A percentile compares a stretch with the other conserved stretches of the same genome.
phyloP scores from a whole-genome alignment of 176 grass and related monocot species.

The Oryza longistaminata region DNA sequence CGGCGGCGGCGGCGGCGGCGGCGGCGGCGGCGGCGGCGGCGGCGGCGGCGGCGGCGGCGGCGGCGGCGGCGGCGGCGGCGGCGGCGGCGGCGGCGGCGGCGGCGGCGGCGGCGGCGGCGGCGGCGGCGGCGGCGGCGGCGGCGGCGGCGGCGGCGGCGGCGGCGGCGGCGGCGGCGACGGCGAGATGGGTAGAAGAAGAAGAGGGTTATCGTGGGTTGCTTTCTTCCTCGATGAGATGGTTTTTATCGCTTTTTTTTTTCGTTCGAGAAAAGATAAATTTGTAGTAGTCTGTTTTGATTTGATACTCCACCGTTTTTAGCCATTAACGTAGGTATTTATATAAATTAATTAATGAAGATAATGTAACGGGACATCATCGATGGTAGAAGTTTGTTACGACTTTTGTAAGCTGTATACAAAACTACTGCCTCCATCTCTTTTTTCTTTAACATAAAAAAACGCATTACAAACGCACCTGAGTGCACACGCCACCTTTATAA shows the following conservation, averaged over 20 bases:
- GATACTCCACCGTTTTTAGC: no score
- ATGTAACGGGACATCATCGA: no score
- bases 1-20: not conserved
- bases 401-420: no score
- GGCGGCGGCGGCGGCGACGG: not conserved
- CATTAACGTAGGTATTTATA: no score
- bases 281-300: no score
- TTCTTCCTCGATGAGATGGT: not conserved
- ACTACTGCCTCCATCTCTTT: no score
- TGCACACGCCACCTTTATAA: no score
- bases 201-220: not conserved
- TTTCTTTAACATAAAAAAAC: no score
- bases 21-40: not conserved
- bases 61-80: not conserved
- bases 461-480: no score
- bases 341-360: no score
- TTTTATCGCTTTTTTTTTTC: not conserved
- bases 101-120: not conserved
- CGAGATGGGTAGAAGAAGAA: not conserved
- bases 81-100: conserved; percentile 2
- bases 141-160: not conserved
- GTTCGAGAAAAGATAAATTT: not conserved
- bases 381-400: no score
- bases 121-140: not conserved
- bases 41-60: not conserved